Conservation (phyloP, 2,329 filamentous ascomycete genomes). For the Diaporthe sp. region DNA sequence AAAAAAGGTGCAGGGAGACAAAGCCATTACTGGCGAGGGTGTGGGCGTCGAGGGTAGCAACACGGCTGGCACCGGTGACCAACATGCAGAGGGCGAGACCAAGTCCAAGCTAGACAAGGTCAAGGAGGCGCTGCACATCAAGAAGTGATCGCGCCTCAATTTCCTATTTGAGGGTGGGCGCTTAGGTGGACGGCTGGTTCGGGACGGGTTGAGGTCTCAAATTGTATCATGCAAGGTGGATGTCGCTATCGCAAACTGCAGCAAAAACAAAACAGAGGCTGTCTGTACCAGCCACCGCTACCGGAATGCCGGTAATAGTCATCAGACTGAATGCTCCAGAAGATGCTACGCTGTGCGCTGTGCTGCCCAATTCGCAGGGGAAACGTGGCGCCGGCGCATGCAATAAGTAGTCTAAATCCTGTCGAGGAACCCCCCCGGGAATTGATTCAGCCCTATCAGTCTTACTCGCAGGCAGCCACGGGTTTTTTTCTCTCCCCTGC, state of each 20-base stretch:
- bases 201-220: slow-evolving; percentile 10
- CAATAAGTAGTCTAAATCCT: slow-evolving; percentile 33
- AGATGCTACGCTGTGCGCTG: slow-evolving; percentile 10
- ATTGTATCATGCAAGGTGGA: slow-evolving; percentile 20
- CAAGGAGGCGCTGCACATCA: slow-evolving; percentile 38
- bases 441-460: slow-evolving; percentile 30
- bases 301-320: slow-evolving; percentile 25
- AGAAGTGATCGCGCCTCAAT: slow-evolving; percentile 21
- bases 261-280: background rate
- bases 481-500: background rate
- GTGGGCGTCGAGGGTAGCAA: slow-evolving; percentile 27
- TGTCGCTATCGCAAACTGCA: slow-evolving; percentile 28
- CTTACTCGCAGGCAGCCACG: slow-evolving; percentile 33
- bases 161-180: slow-evolving; percentile 10
- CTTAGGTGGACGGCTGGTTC: slow-evolving; percentile 5
- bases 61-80: slow-evolving; percentile 12
- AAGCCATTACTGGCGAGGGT: slow-evolving; percentile 31
- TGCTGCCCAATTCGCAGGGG: slow-evolving; percentile 16
- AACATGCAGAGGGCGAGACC: slow-evolving; percentile 22
- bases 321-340: slow-evolving; percentile 18
- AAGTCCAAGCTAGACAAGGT: slow-evolving; percentile 35
- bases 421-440: slow-evolving; percentile 3
- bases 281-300: slow-evolving; percentile 21
- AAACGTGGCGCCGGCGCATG: slow-evolving; percentile 22
- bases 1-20: slow-evolving; percentile 33